phyloP scores from a whole-genome alignment of 2,329 filamentous ascomycete genomes.

The Xylariaceae sp. region DNA sequence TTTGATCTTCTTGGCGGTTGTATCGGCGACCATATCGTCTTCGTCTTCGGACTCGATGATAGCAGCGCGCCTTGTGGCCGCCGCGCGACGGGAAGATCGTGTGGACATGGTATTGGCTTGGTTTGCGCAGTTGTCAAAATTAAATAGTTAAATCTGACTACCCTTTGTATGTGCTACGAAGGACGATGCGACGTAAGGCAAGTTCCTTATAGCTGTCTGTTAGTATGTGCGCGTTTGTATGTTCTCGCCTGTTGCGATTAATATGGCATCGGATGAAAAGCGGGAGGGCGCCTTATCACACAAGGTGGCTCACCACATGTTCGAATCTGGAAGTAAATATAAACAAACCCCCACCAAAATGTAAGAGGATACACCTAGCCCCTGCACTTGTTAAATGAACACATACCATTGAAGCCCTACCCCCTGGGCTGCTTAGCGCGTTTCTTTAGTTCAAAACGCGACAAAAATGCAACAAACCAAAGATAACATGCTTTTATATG shows the following conservation, averaged over 20 bases:
- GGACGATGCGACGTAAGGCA: neutral
- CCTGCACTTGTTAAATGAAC: neutral
- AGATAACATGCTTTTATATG: neutral
- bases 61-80: slow-evolving; percentile 69
- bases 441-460: slow-evolving; percentile 6
- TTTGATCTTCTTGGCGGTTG: slow-evolving; percentile 52
- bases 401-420: too few species aligned
- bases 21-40: slow-evolving; percentile 63
- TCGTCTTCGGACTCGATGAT: slow-evolving; percentile 84
- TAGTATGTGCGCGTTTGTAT: slow-evolving; percentile 7
- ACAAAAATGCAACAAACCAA: slow-evolving; percentile 12
- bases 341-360: slow-evolving; percentile 33
- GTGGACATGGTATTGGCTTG: slow-evolving; percentile 35
- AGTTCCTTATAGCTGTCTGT: neutral
- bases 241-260: slow-evolving; percentile 4
- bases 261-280: neutral
- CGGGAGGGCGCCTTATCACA: slow-evolving; percentile 1
- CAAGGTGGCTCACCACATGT: slow-evolving; percentile 1
- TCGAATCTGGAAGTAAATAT: slow-evolving; percentile 31
- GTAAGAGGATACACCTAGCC: slow-evolving; percentile 13
- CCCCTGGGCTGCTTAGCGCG: slow-evolving; percentile 12
- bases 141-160: neutral
- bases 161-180: neutral
- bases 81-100: slow-evolving; percentile 51
- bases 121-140: slow-evolving; percentile 2